A percentile compares a stretch with the other conserved stretches of the same genome.
Evolutionary conservation across 495 filamentous ascomycete genomes (phyloP).

Genomic region (Annulohypoxylon maeteangense): DNA sequence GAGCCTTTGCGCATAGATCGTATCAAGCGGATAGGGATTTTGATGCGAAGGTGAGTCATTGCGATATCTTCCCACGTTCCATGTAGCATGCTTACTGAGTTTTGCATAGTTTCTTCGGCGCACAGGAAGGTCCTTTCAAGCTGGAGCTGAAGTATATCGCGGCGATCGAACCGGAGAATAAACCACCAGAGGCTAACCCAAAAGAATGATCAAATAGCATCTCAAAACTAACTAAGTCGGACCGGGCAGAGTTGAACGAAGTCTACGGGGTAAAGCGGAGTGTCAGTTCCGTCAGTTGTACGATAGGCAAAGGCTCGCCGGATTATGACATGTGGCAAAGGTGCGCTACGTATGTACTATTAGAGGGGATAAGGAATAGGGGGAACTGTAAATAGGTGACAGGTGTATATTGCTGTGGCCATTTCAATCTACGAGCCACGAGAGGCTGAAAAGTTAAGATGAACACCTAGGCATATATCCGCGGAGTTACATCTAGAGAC

Average conservation of each 20-base stretch:
- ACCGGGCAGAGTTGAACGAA: neutral
- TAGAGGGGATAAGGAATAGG: neutral
- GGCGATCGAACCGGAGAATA: constrained; percentile 19
- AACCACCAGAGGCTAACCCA: neutral
- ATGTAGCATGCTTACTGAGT: neutral
- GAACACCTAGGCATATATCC: neutral
- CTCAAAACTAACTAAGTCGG: neutral
- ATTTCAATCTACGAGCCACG: neutral
- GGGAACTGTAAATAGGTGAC: neutral
- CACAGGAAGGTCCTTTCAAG: constrained; percentile 74
- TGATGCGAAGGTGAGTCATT: constrained; percentile 76
- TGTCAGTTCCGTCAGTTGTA: neutral
- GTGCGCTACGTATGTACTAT: neutral
- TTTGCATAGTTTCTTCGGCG: constrained; percentile 74
- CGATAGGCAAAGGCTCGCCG: neutral
- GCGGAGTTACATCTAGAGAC: neutral
- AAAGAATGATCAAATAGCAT: neutral
- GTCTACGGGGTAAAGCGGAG: neutral
- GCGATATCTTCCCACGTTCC: neutral
- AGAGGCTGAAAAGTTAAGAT: neutral
- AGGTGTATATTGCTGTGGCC: neutral
- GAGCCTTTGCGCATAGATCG: constrained; percentile 63
- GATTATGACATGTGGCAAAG: neutral
- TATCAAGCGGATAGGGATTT: constrained; percentile 75
- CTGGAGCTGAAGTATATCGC: constrained; percentile 60